Percentiles rank a stretch among this genome's conserved stretches.
Conservation (phyloP, 1,284 basidiomycete species). For the Xerocomus amazonicus region DNA sequence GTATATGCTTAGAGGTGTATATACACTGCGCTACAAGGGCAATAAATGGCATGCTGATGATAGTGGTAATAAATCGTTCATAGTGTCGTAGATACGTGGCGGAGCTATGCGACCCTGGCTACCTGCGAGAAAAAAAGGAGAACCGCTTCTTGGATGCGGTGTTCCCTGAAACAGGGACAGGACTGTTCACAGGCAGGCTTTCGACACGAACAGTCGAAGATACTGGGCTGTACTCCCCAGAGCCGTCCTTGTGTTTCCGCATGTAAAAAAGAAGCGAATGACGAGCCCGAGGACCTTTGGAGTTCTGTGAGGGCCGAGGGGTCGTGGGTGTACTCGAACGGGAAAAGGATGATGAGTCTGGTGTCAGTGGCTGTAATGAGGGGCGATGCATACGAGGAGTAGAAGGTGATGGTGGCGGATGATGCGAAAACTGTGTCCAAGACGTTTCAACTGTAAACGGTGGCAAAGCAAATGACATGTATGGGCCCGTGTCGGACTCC, state of each 20-base stretch:
- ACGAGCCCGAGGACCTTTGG: constrained; percentile 24
- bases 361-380: constrained; percentile 29
- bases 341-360: constrained; percentile 32
- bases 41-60: constrained; percentile 19
- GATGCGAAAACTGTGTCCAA: constrained; percentile 19
- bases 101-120: constrained; percentile 15
- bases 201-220: constrained; percentile 26
- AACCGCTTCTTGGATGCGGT: constrained; percentile 26
- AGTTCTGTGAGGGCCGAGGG: constrained; percentile 25
- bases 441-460: constrained; percentile 24
- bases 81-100: constrained; percentile 17
- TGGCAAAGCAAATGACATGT: constrained; percentile 32
- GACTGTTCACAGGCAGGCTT: constrained; percentile 13
- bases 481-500: constrained; percentile 33
- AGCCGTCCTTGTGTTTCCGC: constrained; percentile 24
- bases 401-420: constrained; percentile 20
- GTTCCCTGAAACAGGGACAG: constrained; percentile 9
- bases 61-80: constrained; percentile 9
- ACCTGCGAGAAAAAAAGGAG: constrained; percentile 31
- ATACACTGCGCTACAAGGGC: constrained; percentile 12
- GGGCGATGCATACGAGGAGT: constrained; percentile 22
- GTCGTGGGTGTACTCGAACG: constrained; percentile 32
- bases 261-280: constrained; percentile 33
- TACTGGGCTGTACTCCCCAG: constrained; percentile 24
- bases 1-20: constrained; percentile 6